phyloP scores from a whole-genome alignment of 257 asterid genomes.

The Rehmannia glutinosa region DNA sequence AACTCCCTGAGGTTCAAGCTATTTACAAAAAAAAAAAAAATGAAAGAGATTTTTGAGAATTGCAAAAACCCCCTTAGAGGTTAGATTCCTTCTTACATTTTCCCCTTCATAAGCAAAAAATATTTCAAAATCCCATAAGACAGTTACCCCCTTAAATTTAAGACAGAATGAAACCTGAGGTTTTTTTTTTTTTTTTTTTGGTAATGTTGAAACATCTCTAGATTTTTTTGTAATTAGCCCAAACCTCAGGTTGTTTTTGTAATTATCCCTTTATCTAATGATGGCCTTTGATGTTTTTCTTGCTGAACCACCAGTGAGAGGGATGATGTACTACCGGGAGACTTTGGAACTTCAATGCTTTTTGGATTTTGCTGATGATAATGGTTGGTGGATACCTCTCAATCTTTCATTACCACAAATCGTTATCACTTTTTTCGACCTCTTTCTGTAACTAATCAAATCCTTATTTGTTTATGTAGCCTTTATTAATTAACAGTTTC shows the following conservation, averaged over 20 bases:
- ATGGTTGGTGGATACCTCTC: conserved; percentile 52
- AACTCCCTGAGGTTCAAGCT: too few relatives aligned
- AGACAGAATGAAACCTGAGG: too few relatives aligned
- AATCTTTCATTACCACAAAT: neutral
- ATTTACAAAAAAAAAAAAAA: too few relatives aligned
- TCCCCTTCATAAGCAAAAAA: too few relatives aligned
- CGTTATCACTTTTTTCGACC: neutral
- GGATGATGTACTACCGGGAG: conserved; percentile 96
- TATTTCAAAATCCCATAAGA: too few relatives aligned
- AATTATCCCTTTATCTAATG: neutral
- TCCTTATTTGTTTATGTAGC: neutral
- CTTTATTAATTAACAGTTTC: conserved; percentile 2
- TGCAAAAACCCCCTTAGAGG: too few relatives aligned
- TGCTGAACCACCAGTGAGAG: conserved; percentile 63
- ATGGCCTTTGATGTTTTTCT: neutral
- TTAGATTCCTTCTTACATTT: too few relatives aligned
- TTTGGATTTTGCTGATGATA: conserved; percentile 82
- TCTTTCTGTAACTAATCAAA: conserved; percentile 1
- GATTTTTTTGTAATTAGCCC: too few relatives aligned
- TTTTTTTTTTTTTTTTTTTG: neutral
- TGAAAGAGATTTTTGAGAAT: too few relatives aligned
- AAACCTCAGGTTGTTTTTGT: too few relatives aligned
- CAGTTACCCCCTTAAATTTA: too few relatives aligned
- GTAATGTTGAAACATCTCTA: too few relatives aligned
- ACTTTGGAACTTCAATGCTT: conserved; percentile 95